Base-by-base conservation (phyloP, 2,329 filamentous ascomycete genomes). In the Colletotrichum orchidophilum region DNA sequence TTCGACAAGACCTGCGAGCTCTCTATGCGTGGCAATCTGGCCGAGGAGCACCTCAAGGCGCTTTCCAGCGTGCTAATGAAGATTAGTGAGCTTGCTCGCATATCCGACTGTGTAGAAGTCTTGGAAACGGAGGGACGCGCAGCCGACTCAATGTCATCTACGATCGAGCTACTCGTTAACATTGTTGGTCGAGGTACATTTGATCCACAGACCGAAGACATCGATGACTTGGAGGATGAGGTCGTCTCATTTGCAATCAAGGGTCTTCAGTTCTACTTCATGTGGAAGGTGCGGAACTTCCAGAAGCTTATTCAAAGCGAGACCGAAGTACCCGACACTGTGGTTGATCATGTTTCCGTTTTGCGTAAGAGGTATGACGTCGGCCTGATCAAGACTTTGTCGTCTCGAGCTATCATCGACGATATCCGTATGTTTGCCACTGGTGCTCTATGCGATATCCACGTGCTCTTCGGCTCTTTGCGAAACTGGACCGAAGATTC, bases 191-290 rank as follows among this genome's bases (percentile, higher is more conserved):
- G 95, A 57, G 96, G 94, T 60, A 87, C 91, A 61, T 90, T 92
- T 54, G 87, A 89, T 63, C 90, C 92, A 64, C 84, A 91, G 3
- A 90, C 94, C 65, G 89, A 92, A 53, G 92, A 93, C 15, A 87
- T 92, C 29, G 93, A 95, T 73, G 91, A 91, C 53, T 84, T 94
- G 13, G 96, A 98, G 80, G 93, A 96, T 75, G 91, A 94, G 74
- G 86, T 96, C 53, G 91, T 94, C 7, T 86, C 90, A 2, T 92
- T 92, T 75, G 92, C 94, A 33, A 93, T 97, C 76, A 92, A 93
- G 74, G 87, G 91, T 2, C 87, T 93, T 61, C 87, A 95, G 57
- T 94, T 97, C 82, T 98, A 98, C 83, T 97, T 98, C 79, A 94
- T 97, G 90, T 99, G 96, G 96, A 96, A 96, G 78, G 88, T 93